phyloP scores from a whole-genome alignment of 164 flowering plant genomes.

The Houttuynia cordata region DNA sequence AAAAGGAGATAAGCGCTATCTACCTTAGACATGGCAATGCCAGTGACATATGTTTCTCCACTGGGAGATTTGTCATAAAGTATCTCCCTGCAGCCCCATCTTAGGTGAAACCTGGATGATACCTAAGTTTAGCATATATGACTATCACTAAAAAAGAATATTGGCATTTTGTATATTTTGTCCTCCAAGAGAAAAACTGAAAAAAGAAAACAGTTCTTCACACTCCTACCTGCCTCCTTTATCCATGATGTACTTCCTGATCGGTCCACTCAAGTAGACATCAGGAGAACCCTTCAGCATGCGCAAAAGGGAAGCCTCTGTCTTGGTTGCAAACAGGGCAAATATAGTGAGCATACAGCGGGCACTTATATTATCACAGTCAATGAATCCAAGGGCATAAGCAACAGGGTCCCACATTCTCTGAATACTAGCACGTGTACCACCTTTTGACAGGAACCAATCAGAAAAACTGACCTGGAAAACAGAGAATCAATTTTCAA shows the following conservation, averaged over 20 bases:
- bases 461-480: constrained; percentile 88
- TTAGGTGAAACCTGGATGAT: constrained; percentile 68
- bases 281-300: constrained; percentile 99
- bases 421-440: constrained; percentile 84
- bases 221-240: constrained; percentile 78
- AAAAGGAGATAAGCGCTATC: neutral
- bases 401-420: constrained; percentile 99
- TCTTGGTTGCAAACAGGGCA: constrained; percentile 88
- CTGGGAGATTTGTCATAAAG: constrained; percentile 54
- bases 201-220: neutral
- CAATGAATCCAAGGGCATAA: constrained; percentile 95
- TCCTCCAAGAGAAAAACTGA: neutral
- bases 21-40: constrained; percentile 86
- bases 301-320: constrained; percentile 90
- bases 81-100: constrained; percentile 97
- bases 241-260: constrained; percentile 69
- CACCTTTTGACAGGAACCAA: constrained; percentile 96
- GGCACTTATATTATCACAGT: constrained; percentile 97
- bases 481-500: neutral
- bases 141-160: too few species aligned
- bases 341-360: constrained; percentile 99
- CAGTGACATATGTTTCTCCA: constrained; percentile 64
- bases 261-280: constrained; percentile 93
- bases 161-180: too few species aligned
- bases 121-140: neutral